Evolutionary conservation across 75 land plant genomes (phyloP), one percentile per base, ranked within the genome.

Genomic region (Ceratopteris richardii): DNA sequence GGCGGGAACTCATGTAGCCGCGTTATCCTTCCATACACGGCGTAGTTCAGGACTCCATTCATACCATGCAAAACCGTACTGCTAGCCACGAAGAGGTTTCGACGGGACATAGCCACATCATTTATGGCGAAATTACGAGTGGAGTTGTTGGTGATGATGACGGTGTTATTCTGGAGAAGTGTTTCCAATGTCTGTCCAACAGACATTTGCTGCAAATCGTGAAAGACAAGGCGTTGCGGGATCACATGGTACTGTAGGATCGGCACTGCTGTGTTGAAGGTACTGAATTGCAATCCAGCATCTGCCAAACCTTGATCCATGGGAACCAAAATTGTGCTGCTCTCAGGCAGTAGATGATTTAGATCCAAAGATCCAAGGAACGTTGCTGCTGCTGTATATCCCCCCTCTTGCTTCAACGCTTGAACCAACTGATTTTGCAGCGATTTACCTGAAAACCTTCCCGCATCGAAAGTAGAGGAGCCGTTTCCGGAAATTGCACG

Each of bases 51-150:
- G 13, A 68, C 39, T 23, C 47, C 64, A 31, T 61, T 44, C 20
- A 68, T 51, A 1, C 71, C 71, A 19, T 68, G 71, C 2, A 68
- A 56, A 18, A 57, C 55, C 5, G 61, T 31, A 17, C 41, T 51
- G 29, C 11, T 26, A 31, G 61, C 64, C 1, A 31, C 18, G 64
- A 29, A 61, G 13, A 68, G 54, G 31, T 68, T 59, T 2, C 56
- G 43, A 29, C 40, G 44, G 17, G 31, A 40, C 0, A 68, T 0
- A 3, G 23, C 7, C 0, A 63, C 62, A 55, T 68, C 55, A 23
- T 68, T 64, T 13, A 68, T 16, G 40, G 61, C 28, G 58, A 36
- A 68, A 23, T 54, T 41, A 22, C 19, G 22, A 24, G 29, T 2
- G 14, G 46, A 41, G 41, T 11, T 30, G 44, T 41, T 68, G 13